A percentile compares a stretch with the other conserved stretches of the same genome.
Evolutionary conservation across 2,329 filamentous ascomycete genomes (phyloP).

Genomic region (Ceratocystis smalleyi): DNA sequence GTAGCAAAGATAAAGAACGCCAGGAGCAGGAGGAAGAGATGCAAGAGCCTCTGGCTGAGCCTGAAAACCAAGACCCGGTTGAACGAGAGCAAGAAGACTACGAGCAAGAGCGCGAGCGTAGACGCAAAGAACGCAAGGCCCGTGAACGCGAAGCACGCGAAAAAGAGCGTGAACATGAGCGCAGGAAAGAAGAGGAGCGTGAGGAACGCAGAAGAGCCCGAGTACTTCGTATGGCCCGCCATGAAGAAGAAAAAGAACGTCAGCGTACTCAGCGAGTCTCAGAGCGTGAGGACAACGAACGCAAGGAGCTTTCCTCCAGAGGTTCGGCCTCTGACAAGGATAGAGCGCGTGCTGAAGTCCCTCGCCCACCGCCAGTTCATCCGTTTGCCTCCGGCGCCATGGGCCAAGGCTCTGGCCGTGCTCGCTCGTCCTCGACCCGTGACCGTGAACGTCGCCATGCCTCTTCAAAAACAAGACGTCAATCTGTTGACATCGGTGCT

Average conservation of each 20-base stretch:
- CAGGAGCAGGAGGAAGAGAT: slow-evolving; percentile 38
- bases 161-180: slow-evolving; percentile 32
- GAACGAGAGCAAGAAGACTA: slow-evolving; percentile 38
- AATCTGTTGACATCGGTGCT: slow-evolving; percentile 43
- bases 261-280: slow-evolving; percentile 4
- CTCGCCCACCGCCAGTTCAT: slow-evolving; percentile 43
- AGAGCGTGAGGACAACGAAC: slow-evolving; percentile 45
- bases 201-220: slow-evolving; percentile 8
- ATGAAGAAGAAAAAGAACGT: slow-evolving; percentile 15
- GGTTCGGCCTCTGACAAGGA: slow-evolving; percentile 23
- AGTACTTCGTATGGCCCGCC: slow-evolving; percentile 1
- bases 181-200: slow-evolving; percentile 12
- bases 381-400: slow-evolving; percentile 24
- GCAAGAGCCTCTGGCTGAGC: background rate
- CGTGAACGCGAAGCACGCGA: slow-evolving; percentile 10
- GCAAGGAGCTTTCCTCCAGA: slow-evolving; percentile 17
- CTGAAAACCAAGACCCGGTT: background rate
- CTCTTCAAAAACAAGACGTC: slow-evolving; percentile 46
- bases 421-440: slow-evolving; percentile 48
- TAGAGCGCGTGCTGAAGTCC: slow-evolving; percentile 30
- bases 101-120: slow-evolving; percentile 5
- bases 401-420: slow-evolving; percentile 32
- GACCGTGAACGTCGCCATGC: slow-evolving; percentile 44
- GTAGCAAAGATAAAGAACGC: slow-evolving; percentile 26
- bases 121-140: slow-evolving; percentile 12